Base-by-base conservation (phyloP, 176 grass and related monocot genomes). In the Carex myosuroides region DNA sequence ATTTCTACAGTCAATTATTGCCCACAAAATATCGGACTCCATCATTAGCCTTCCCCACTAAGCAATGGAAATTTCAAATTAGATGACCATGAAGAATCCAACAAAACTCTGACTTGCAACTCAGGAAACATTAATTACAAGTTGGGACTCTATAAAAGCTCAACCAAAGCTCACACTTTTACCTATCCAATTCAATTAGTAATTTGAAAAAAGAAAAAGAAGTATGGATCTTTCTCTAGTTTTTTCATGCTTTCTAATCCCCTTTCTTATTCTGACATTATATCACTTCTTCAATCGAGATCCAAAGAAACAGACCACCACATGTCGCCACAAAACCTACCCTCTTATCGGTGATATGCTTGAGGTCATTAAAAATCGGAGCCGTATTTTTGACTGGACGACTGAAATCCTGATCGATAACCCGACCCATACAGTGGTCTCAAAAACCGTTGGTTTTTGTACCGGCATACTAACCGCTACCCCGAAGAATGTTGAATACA, bases 401-500 rank as follows among this genome's bases (percentile, higher is more conserved):
- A 86, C 94, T 2, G 86, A 82, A 73, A 48, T 91, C 72, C 42
- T 91, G 14, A 54, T 65, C 32, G 33, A 42, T 12, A 84, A 24
- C 30, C 84, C 88, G 21, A 89, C 75, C 4, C 80, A 75, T 11
- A 75, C 87, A 1, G 46, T 85, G 64, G n/a, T 29, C 5, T 64
- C 71, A 39, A 11, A 8, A 0, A 64, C 8, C 16, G 83, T 33
- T 1, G 84, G 78, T 13, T 66, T 72, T 17, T 8, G 11, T 63
- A 37, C 46, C 39, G 82, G 83, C 2, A 73, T 73, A 80, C 68
- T 94, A 87, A 97, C 92, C 0, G 90, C 91, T 10, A 90, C 85
- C 70, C 85, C 88, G 0, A 81, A 79, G 59, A 89, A 92, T 57
- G 85, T 97, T 4, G 92, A 97, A 35, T 87, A 97, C 82, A 61